Evolutionary conservation across 768 basidiomycete genomes (phyloP), one percentile per base, ranked within the genome.

Genomic region (Galerina sulciceps): DNA sequence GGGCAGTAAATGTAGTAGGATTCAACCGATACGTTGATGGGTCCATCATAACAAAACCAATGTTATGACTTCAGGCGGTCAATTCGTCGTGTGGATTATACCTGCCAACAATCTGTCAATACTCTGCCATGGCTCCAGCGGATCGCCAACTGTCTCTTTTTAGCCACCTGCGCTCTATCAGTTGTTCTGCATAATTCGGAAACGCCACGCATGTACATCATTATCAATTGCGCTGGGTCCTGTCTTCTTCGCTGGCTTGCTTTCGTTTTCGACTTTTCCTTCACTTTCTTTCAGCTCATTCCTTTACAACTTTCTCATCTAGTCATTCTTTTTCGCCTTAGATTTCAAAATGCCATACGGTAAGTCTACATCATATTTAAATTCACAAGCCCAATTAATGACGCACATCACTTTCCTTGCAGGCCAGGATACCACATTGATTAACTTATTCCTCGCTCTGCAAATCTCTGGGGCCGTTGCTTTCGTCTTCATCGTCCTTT

Each of bases 361-460:
- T 58, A 13, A 58, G 57, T 48, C 37, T 37, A 6, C 41, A 44
- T 1, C 18, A 34, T 52, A 13, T 20, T 22, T 35, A 26, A 6
- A n/a, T 5, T 8, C 37, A 52, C 11, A 36, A 26, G 3, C 6
- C 18, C 26, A 23, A 14, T n/a, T 10, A 1, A 17, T 35, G 37
- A 37, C 31, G 34, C 56, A 31, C 50, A 18, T 11, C 23, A n/a
- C 41, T 10, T 38, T 43, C 34, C 2, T 8, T 31, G 26, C 36
- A 60, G 57, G 47, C 36, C 43, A 49, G 11, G 53, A 57, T 41
- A 58, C 46, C 6, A 45, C 61, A 0, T 47, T 65, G 5, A 58
- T 71, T 6, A 55, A 65, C 11, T 64, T 64, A 6, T 77, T 77
- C 55, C 62, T 73, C 35, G 70, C 59, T 43, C 61, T 76, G 8